Evolutionary conservation across 495 filamentous ascomycete species (phyloP).

Genomic region (Neohortaea acidophila): DNA sequence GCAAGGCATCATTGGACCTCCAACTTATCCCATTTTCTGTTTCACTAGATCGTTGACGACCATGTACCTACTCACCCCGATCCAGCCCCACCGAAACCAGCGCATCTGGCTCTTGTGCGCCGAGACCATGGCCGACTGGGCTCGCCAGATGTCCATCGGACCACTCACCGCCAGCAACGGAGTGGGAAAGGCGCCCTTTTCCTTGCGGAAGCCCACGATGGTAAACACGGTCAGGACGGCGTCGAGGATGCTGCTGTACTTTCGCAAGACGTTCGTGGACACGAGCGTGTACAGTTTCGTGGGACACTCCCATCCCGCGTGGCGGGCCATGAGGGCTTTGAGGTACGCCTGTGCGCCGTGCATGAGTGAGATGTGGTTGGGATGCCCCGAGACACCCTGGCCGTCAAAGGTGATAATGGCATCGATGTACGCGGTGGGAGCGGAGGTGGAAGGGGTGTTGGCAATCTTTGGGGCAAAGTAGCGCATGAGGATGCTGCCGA

Average conservation of each 20-base stretch:
- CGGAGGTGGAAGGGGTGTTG: constrained; percentile 23
- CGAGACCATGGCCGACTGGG: constrained; percentile 69
- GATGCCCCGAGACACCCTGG: constrained; percentile 64
- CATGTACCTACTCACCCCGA: constrained; percentile 83
- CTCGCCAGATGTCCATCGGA: constrained; percentile 43
- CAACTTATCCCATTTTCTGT: constrained; percentile 33
- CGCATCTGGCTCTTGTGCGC: constrained; percentile 93
- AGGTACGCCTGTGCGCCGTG: constrained; percentile 65
- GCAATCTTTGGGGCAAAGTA: constrained; percentile 51
- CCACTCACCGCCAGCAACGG: constrained; percentile 56
- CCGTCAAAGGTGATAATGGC: constrained; percentile 78
- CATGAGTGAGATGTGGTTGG: constrained; percentile 81
- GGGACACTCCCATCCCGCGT: constrained; percentile 52
- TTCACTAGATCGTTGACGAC: constrained; percentile 74
- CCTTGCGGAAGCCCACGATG: constrained; percentile 26
- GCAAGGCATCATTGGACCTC: too few species aligned
- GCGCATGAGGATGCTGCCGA: constrained; percentile 50
- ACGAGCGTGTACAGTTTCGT: constrained; percentile 73
- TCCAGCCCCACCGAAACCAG: constrained; percentile 98
- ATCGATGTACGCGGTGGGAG: constrained; percentile 47
- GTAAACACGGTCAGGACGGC: constrained; percentile 43
- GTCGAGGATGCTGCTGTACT: constrained; percentile 69
- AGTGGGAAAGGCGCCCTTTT: constrained; percentile 30
- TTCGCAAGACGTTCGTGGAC: constrained; percentile 51
- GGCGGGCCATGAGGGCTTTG: constrained; percentile 42